Base-by-base conservation (phyloP, 116 monocot genomes). In the Iris pallida region DNA sequence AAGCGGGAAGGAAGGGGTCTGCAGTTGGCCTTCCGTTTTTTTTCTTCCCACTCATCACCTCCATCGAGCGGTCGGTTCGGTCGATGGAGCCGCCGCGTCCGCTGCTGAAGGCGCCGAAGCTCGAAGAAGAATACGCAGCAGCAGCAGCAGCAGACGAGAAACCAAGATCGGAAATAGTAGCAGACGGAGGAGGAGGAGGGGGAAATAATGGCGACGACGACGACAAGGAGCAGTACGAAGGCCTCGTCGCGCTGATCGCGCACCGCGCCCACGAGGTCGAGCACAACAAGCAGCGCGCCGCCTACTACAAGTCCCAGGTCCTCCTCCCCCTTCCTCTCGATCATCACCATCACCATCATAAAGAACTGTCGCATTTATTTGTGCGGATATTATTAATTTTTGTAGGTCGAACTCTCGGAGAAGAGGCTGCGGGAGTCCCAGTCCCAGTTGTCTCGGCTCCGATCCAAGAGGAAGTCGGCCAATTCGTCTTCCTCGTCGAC, bases 271-370 rank as follows among this genome's bases (percentile, higher is more conserved):
- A n/a, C 20, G 67, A 67, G 30, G 53, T 67, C 67, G 54, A 67
- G 20, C 67, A 67, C 13, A 67, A 67, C 67, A 67, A 51, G 67
- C 67, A 67, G 15, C 47, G 67, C 42, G 53, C 54, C 49, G 6
- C 67, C 42, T 54, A 67, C 18, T 67, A 67, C 67, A 52, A 54
- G 53, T 42, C 67, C 12, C 67, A 67, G 67, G 67, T 67, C 49
- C 49, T 4, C 49, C 49, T 13, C 49, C 49, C 49, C 49, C 49
- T 13, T 9, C 13, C 49, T 51, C 30, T 30, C 30, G 30, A 30
- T 30, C 49, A 51, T 51, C 49, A 51, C 4, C 49, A 13, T 51
- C 11, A 51, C 9, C 47, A 48, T 48, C 47, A 48, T 48, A 5
- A 48, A 6, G 4, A 51, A 13, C 11, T 51, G 11, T 9, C 4